Conservation (phyloP, 371 early-diverging fungal genomes). For the Actinomortierella wolfii region DNA sequence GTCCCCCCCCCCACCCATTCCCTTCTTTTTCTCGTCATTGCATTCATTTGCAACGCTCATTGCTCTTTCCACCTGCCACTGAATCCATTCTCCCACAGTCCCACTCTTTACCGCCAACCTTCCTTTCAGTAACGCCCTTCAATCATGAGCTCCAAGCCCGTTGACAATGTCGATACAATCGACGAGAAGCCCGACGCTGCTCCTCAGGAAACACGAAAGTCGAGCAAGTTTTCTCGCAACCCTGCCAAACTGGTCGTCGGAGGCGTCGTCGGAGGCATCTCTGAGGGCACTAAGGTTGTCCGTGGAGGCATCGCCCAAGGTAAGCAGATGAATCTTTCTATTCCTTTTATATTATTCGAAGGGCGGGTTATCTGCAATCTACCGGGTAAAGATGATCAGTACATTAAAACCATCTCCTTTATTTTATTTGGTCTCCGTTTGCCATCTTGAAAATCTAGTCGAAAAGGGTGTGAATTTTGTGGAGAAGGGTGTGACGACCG, state of each 20-base stretch:
- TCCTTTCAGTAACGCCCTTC: background rate
- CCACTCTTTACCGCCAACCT: conserved; percentile 2
- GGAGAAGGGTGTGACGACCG: conserved; percentile 33
- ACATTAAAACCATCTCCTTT: background rate
- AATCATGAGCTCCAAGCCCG: conserved; percentile 5
- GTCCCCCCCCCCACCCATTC: too few relatives aligned
- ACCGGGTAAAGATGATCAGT: too few relatives aligned
- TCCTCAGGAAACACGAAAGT: conserved; percentile 9
- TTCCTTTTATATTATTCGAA: too few relatives aligned
- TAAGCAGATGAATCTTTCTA: too few relatives aligned
- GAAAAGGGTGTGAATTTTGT: conserved; percentile 5
- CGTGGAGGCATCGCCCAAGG: conserved; percentile 34
- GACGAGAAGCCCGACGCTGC: background rate
- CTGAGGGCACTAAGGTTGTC: conserved; percentile 16
- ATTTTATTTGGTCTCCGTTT: background rate
- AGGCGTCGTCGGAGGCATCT: conserved; percentile 23
- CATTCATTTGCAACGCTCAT: too few relatives aligned
- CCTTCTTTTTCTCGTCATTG: too few relatives aligned
- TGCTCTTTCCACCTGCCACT: too few relatives aligned
- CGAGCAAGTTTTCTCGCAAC: conserved; percentile 14
- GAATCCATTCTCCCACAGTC: background rate
- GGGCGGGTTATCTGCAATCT: too few relatives aligned
- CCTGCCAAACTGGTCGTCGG: conserved; percentile 30
- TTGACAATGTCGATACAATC: background rate
- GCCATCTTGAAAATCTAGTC: background rate